Evolutionary conservation across 139 green algal genomes (phyloP).

Genomic region (Marvania coccoides): DNA sequence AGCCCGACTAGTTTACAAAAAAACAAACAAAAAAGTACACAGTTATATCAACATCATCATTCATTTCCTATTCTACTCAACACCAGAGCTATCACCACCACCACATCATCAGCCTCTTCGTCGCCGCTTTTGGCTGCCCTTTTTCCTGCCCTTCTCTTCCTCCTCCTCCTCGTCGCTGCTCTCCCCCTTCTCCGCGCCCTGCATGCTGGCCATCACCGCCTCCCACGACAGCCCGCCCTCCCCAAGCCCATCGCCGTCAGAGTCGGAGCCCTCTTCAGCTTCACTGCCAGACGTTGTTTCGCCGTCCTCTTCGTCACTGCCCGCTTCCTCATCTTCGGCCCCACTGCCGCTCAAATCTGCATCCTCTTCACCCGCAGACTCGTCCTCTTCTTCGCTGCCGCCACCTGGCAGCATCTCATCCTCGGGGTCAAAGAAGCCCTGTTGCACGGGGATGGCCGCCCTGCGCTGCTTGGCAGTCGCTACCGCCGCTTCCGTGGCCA

Average conservation of each 20-base stretch:
- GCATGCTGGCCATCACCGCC: constrained; percentile 67
- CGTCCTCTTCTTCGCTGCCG: constrained; percentile 11
- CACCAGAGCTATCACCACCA: too few species aligned
- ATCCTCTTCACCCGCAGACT: constrained; percentile 3
- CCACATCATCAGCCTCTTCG: background rate
- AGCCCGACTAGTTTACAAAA: too few species aligned
- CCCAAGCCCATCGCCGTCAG: constrained; percentile 73
- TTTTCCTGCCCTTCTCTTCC: background rate
- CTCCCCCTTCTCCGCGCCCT: constrained; percentile 10
- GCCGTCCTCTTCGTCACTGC: constrained; percentile 30
- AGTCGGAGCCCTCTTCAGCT: constrained; percentile 32
- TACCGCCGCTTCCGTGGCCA: constrained; percentile 33
- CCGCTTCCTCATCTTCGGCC: constrained; percentile 7
- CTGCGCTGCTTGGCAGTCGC: constrained; percentile 44
- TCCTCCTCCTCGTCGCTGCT: background rate
- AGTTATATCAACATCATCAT: too few species aligned
- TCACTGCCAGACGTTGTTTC: constrained; percentile 12
- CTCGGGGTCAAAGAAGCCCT: constrained; percentile 58
- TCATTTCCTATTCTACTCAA: too few species aligned
- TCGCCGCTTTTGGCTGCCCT: background rate
- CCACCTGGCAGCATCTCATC: constrained; percentile 35
- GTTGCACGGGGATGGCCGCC: constrained; percentile 50
- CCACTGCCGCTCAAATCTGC: constrained; percentile 4
- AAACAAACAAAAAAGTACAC: too few species aligned
- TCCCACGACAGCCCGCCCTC: constrained; percentile 79